phyloP scores from a whole-genome alignment of 1,284 basidiomycete genomes.

The Pseudomicrostroma phylloplanum region DNA sequence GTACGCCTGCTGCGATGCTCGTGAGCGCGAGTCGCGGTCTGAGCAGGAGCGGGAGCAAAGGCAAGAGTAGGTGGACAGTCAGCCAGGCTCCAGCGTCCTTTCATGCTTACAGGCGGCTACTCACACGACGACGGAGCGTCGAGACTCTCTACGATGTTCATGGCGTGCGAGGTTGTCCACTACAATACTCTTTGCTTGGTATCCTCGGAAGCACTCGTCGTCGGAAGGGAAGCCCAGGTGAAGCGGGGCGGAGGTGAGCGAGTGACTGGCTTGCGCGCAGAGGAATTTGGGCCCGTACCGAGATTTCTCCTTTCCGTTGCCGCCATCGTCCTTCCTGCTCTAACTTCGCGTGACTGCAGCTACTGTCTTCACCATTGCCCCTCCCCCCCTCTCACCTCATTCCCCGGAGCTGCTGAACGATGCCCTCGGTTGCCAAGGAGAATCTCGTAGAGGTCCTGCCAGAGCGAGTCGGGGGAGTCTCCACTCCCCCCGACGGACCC shows the following conservation, averaged over 20 bases:
- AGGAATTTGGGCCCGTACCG: too few relatives aligned
- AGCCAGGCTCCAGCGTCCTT: too few relatives aligned
- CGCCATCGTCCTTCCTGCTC: too few relatives aligned
- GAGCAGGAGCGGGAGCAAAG: neutral
- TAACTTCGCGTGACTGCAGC: too few relatives aligned
- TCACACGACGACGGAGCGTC: conserved; percentile 17
- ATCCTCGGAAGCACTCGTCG: too few relatives aligned
- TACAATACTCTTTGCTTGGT: too few relatives aligned
- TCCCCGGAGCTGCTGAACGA: neutral
- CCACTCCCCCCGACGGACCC: conserved; percentile 31
- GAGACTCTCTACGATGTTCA: conserved; percentile 15
- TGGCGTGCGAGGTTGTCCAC: neutral
- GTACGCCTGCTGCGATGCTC: conserved; percentile 49
- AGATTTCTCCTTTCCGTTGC: too few relatives aligned
- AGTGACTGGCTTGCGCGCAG: too few relatives aligned
- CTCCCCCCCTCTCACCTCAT: too few relatives aligned
- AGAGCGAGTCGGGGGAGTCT: conserved; percentile 42
- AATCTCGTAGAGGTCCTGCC: conserved; percentile 43
- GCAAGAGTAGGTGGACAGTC: neutral
- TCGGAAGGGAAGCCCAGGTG: too few relatives aligned
- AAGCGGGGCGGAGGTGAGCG: too few relatives aligned
- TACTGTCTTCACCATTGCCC: too few relatives aligned
- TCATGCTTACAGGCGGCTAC: neutral
- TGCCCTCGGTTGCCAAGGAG: conserved; percentile 24
- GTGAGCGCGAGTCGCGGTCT: conserved; percentile 52